phyloP scores from a whole-genome alignment of 2,329 filamentous ascomycete species.

The Amylocarpus encephaloides region DNA sequence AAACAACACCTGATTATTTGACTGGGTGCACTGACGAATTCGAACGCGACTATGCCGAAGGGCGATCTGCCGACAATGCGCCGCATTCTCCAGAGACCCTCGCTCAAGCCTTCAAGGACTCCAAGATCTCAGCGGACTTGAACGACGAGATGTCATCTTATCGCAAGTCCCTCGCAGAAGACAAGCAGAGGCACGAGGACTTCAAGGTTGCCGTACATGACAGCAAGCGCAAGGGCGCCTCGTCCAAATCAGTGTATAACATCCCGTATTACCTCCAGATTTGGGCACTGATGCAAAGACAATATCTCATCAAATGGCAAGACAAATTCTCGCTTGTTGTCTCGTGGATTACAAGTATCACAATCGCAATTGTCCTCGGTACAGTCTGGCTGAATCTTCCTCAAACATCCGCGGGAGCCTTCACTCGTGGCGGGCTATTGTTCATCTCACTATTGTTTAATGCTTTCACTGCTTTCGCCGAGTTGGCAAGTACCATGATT shows the following conservation, averaged over 20 bases:
- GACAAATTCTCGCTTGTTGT: constrained; percentile 72
- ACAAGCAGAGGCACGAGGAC: constrained; percentile 65
- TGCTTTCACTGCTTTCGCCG: constrained; percentile 78
- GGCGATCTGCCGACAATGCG: constrained; percentile 57
- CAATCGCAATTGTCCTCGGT: constrained; percentile 72
- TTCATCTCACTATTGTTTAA: constrained; percentile 80
- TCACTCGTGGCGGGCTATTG: constrained; percentile 73
- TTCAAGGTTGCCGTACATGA: constrained; percentile 71
- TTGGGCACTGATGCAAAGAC: constrained; percentile 76
- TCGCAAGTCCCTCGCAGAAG: constrained; percentile 54
- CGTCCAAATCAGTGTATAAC: constrained; percentile 70
- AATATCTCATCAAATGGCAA: constrained; percentile 81
- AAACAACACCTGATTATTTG: constrained; percentile 58
- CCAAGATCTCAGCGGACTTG: constrained; percentile 49
- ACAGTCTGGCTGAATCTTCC: constrained; percentile 71
- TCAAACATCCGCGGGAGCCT: constrained; percentile 61
- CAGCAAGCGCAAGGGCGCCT: constrained; percentile 68
- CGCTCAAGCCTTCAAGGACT: constrained; percentile 63
- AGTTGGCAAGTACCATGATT: constrained; percentile 68
- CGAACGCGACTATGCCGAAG: constrained; percentile 68
- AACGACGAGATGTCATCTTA: constrained; percentile 64
- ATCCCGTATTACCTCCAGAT: constrained; percentile 79
- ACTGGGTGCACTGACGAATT: constrained; percentile 74
- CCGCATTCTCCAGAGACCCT: constrained; percentile 64
- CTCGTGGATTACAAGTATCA: constrained; percentile 63